Evolutionary conservation across 164 flowering plant genomes (phyloP), one percentile per base, ranked within the genome.

Genomic region (Piper betle): DNA sequence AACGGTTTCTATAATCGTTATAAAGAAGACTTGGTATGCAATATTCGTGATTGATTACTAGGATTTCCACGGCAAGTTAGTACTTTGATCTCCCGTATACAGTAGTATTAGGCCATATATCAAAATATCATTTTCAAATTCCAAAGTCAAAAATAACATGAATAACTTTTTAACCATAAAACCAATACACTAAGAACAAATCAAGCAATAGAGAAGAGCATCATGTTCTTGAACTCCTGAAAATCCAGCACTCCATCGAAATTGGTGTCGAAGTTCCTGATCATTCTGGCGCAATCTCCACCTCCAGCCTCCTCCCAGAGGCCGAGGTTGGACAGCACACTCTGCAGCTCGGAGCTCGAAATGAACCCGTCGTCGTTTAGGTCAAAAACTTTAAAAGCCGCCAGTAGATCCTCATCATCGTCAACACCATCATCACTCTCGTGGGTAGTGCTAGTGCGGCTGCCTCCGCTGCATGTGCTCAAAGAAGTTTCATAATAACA

Each of bases 321-420:
- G 12, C 79, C 96, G 15, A 88, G 66, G 63, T 76, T 80, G 38
- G 55, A 38, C 59, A 88, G 62, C 61, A 83, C 87, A 20, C 62
- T 71, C 54, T 76, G 62, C 37, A 88, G 76, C 79, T 88, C 96
- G 17, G 79, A 80, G 37, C 75, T 50, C 0, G 96, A 74, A 17
- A 88, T 84, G 78, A 79, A 78, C 8, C 96, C 96, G 59, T 88
- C 92, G 0, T 79, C 75, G 64, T 88, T 75, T 64, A 71, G 15
- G 61, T 88, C 96, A 53, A 84, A 88, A 62, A 88, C 96, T 66
- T 76, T 77, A 41, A 88, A 88, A 0, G 96, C 66, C 76, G 62
- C 71, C 50, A 66, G 2, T 6, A 69, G 68, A 5, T 66, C 72
- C 4, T 52, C 25, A 37, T 70, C 76, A 12, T 53, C 69, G 5